Percentiles rank a stretch among this genome's conserved stretches.
phyloP scores from a whole-genome alignment of 2,329 filamentous ascomycete genomes.

The Aspergillus novoparasiticus region DNA sequence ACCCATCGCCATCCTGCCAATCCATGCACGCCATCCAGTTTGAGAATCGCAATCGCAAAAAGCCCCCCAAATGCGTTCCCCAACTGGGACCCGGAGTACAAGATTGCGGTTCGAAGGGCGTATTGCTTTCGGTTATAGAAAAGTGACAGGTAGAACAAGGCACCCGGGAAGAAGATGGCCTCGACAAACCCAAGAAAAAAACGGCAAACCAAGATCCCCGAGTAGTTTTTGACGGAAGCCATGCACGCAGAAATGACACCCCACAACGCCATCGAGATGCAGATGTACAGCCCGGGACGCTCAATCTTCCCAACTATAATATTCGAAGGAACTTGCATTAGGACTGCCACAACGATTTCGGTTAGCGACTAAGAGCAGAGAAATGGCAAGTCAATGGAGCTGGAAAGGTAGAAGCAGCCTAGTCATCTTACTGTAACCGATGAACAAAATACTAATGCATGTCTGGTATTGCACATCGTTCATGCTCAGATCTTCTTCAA shows the following conservation, averaged over 20 bases:
- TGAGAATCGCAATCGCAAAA: constrained; percentile 48
- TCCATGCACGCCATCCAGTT: not conserved
- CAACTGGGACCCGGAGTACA: constrained; percentile 51
- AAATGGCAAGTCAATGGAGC: not conserved
- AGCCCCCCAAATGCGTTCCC: constrained; percentile 51
- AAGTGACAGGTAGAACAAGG: constrained; percentile 45
- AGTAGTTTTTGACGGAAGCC: constrained; percentile 45
- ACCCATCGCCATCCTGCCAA: not conserved
- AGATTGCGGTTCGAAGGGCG: constrained; percentile 48
- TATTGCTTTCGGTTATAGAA: constrained; percentile 53
- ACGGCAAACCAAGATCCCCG: constrained; percentile 40
- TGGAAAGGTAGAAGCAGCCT: not conserved
- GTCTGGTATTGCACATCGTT: constrained; percentile 39
- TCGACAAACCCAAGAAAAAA: constrained; percentile 44
- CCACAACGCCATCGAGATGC: constrained; percentile 57
- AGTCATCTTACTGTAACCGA: constrained; percentile 41
- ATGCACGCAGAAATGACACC: constrained; percentile 62
- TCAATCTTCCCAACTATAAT: constrained; percentile 50
- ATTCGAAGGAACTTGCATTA: constrained; percentile 52
- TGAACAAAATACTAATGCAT: constrained; percentile 48
- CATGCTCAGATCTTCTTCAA: constrained; percentile 42
- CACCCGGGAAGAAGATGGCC: constrained; percentile 43
- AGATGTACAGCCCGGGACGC: constrained; percentile 48
- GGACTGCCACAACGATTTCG: constrained; percentile 18
- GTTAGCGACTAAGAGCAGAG: not conserved